Conservation (phyloP, 2,329 filamentous ascomycete genomes). For the Curvularia lunata region DNA sequence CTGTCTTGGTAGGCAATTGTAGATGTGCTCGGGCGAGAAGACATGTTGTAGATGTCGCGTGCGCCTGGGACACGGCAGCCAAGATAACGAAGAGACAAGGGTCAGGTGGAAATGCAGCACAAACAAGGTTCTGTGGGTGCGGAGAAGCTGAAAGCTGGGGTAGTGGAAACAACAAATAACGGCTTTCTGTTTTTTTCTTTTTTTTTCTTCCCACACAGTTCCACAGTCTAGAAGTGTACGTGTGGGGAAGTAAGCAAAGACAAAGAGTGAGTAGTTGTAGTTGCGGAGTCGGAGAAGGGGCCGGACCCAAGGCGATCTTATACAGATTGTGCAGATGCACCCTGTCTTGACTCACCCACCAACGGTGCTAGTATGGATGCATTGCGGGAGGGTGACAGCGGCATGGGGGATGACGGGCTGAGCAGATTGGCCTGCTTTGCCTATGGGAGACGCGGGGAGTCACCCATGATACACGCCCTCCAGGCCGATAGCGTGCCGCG, state of each 20-base stretch:
- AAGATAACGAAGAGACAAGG: constrained; percentile 15
- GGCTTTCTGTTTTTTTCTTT: neutral
- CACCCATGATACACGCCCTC: constrained; percentile 19
- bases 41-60: constrained; percentile 27
- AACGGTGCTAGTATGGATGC: neutral
- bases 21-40: constrained; percentile 27
- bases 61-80: constrained; percentile 17
- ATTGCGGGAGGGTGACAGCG: constrained; percentile 13
- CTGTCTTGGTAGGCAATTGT: constrained; percentile 30
- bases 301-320: constrained; percentile 24
- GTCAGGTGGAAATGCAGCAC: constrained; percentile 15
- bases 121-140: constrained; percentile 27
- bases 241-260: constrained; percentile 13
- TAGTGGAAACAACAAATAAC: constrained; percentile 2
- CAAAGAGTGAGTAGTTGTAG: constrained; percentile 1
- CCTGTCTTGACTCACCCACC: constrained; percentile 32
- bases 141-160: constrained; percentile 25
- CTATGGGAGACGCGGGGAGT: constrained; percentile 18
- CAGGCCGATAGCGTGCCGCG: constrained; percentile 10
- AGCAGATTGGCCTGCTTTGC: constrained; percentile 21
- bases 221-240: neutral
- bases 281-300: constrained; percentile 2
- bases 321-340: constrained; percentile 17
- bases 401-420: constrained; percentile 20
- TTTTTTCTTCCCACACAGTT: neutral